These are phyloP conservation scores for Amaranthus tricolor DNA, from an alignment of 179 eudicot genomes.

Conservation along the genomic window DNA sequence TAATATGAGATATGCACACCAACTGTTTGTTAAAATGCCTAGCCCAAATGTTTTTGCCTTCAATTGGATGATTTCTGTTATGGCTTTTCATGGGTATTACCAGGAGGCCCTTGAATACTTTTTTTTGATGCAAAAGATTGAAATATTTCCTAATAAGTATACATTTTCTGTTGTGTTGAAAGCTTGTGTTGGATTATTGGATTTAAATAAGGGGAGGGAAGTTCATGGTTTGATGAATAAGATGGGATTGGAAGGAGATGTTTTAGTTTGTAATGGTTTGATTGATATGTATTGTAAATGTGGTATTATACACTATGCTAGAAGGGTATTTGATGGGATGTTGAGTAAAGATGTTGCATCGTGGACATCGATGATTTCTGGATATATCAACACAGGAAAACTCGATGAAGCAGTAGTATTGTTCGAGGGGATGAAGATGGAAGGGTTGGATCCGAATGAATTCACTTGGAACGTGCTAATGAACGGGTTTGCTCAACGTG, in stretches of 20 bases:
- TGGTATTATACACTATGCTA: conserved; percentile 36
- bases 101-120: conserved; percentile 47
- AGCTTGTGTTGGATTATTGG: conserved; percentile 64
- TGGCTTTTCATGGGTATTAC: conserved; percentile 47
- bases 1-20: conserved; percentile 44
- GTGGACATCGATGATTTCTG: conserved; percentile 66
- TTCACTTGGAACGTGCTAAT: conserved; percentile 63
- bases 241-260: conserved; percentile 44
- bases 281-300: conserved; percentile 69
- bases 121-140: conserved; percentile 33
- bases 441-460: conserved; percentile 55
- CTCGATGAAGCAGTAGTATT: conserved; percentile 35
- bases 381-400: conserved; percentile 41
- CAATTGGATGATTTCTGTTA: conserved; percentile 72
- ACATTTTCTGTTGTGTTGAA: conserved; percentile 52
- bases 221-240: conserved; percentile 42
- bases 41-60: conserved; percentile 55
- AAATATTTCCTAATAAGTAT: conserved; percentile 42
- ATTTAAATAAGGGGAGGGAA: conserved; percentile 50
- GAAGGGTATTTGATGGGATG: conserved; percentile 50
- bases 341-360: conserved; percentile 50
- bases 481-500: conserved; percentile 48
- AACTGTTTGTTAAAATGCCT: conserved; percentile 42
- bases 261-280: conserved; percentile 48
- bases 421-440: conserved; percentile 54